These are phyloP conservation scores for Lactifluus echinatus DNA, from an alignment of 768 basidiomycete genomes.

Conservation along the genomic window DNA sequence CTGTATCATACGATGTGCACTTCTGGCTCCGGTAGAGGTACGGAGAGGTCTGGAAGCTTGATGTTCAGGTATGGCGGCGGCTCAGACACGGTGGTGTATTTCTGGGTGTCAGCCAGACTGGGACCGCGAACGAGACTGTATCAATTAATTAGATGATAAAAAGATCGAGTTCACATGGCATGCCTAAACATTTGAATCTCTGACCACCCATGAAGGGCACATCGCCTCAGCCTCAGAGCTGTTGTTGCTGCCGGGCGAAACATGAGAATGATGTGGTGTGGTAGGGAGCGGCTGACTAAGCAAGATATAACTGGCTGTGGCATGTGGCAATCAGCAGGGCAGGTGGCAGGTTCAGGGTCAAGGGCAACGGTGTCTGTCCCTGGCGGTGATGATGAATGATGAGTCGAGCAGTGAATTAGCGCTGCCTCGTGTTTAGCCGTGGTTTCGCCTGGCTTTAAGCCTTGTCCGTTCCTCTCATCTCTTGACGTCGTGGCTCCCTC, in stretches of 20 bases:
- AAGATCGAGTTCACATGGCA: background rate
- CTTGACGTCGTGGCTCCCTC: conserved; percentile 11
- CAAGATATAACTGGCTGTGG: background rate
- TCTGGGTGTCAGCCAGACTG: conserved; percentile 1
- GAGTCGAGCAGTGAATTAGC: background rate
- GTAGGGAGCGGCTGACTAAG: background rate
- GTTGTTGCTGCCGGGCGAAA: background rate
- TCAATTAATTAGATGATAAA: background rate
- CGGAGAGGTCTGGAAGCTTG: conserved; percentile 48
- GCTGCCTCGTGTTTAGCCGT: conserved; percentile 17
- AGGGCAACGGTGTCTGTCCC: background rate
- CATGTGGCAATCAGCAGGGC: background rate
- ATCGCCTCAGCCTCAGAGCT: background rate
- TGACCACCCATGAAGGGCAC: background rate
- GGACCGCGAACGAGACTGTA: background rate
- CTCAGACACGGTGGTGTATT: conserved; percentile 15
- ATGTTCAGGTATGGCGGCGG: conserved; percentile 36
- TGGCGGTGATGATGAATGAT: background rate
- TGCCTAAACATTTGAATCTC: background rate
- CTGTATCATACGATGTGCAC: conserved; percentile 50
- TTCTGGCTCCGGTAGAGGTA: conserved; percentile 33
- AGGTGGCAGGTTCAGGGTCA: background rate
- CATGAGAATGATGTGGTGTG: background rate
- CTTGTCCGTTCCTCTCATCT: background rate
- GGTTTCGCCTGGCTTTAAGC: conserved; percentile 10